Evolutionary conservation across 164 flowering plant genomes (phyloP).

Genomic region (Annona cherimola): DNA sequence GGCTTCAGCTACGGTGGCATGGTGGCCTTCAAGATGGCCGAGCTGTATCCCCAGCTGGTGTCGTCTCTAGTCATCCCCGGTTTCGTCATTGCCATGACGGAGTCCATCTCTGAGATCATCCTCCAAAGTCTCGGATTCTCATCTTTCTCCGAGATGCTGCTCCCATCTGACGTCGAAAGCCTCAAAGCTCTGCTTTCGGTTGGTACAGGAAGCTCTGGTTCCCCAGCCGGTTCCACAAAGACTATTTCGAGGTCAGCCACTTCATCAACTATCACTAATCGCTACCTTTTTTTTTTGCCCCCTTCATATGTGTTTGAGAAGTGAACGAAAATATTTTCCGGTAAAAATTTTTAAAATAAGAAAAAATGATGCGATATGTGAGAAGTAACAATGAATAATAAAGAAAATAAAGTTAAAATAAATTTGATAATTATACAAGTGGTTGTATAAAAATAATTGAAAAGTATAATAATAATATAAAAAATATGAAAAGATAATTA

Average conservation of each 20-base stretch:
- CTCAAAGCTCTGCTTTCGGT: conserved; percentile 59
- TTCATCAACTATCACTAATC: too few relatives aligned
- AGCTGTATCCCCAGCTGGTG: conserved; percentile 50
- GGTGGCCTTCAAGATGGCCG: conserved; percentile 73
- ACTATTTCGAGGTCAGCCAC: conserved; percentile 55
- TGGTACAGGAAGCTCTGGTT: conserved; percentile 72
- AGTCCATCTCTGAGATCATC: conserved; percentile 33
- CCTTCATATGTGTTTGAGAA: background rate
- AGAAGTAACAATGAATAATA: too few relatives aligned
- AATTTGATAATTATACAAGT: too few relatives aligned
- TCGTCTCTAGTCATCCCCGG: conserved; percentile 58
- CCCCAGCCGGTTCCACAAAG: conserved; percentile 53
- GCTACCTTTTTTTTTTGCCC: background rate
- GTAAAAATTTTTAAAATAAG: too few relatives aligned
- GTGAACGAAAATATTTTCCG: background rate
- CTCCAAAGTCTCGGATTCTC: conserved; percentile 46
- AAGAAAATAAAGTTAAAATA: too few relatives aligned
- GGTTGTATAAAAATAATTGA: too few relatives aligned
- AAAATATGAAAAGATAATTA: too few relatives aligned
- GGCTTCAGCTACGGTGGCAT: conserved; percentile 92
- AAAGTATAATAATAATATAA: too few relatives aligned
- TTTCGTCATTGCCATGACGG: conserved; percentile 60
- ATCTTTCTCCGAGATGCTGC: conserved; percentile 57
- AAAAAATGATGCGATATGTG: too few relatives aligned
- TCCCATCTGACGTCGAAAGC: conserved; percentile 63